phyloP scores from a whole-genome alignment of 2,329 filamentous ascomycete species.

The Cladosporium austrohemisphaericum region DNA sequence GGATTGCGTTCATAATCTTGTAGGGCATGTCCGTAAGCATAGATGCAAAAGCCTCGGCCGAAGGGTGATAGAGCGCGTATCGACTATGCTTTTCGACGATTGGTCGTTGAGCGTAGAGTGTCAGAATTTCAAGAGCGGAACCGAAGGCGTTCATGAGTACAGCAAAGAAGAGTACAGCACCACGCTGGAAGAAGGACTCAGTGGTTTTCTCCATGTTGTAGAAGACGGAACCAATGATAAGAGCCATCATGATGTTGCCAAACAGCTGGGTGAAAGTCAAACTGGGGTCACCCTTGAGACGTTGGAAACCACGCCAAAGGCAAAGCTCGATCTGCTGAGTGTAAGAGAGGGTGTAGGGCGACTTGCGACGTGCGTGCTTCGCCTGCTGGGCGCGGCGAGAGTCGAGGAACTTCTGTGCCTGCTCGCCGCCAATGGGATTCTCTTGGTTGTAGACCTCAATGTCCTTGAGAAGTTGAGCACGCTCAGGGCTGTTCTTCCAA shows the following conservation, averaged over 20 bases:
- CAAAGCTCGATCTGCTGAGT: constrained; percentile 73
- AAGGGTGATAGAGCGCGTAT: constrained; percentile 87
- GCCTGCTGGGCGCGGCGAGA: constrained; percentile 47
- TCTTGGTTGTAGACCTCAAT: constrained; percentile 46
- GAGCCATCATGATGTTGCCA: constrained; percentile 70
- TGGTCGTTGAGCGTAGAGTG: constrained; percentile 80
- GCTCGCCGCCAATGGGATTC: constrained; percentile 44
- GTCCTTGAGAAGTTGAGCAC: constrained; percentile 40
- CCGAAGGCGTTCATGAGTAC: constrained; percentile 82
- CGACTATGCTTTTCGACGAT: constrained; percentile 87
- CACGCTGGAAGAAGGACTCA: constrained; percentile 71
- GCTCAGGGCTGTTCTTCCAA: constrained; percentile 54
- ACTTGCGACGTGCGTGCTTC: constrained; percentile 56
- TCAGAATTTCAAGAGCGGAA: constrained; percentile 77
- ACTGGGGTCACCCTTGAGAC: constrained; percentile 72
- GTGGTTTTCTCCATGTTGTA: constrained; percentile 68
- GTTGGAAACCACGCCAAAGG: constrained; percentile 73
- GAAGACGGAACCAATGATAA: constrained; percentile 78
- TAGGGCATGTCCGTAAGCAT: constrained; percentile 85
- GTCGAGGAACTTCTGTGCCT: constrained; percentile 43
- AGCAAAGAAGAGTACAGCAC: constrained; percentile 81
- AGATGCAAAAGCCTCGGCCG: constrained; percentile 79
- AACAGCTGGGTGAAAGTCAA: constrained; percentile 65
- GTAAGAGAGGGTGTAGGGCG: constrained; percentile 79
- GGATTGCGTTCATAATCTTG: constrained; percentile 69